phyloP scores from a whole-genome alignment of 129 eudicot genomes.

The Apium graveolens region DNA sequence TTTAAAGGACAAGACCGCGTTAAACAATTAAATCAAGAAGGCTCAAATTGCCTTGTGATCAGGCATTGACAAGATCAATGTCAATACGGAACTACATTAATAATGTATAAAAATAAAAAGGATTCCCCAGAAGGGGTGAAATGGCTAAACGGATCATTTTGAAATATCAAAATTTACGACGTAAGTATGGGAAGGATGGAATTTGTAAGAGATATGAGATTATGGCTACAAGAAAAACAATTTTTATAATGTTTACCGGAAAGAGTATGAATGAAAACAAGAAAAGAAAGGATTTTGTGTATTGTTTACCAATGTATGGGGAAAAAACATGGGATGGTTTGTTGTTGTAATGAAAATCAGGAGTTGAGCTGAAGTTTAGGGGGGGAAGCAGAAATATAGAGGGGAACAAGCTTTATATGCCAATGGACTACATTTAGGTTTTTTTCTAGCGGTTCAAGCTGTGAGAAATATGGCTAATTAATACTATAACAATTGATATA shows the following conservation, averaged over 20 bases:
- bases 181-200: neutral
- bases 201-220: neutral
- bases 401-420: neutral
- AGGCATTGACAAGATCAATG: neutral
- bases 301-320: neutral
- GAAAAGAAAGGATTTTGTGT: neutral
- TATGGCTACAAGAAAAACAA: neutral
- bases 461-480: neutral
- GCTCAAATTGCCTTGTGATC: neutral
- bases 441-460: neutral
- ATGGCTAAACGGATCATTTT: neutral
- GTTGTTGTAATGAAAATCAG: conserved; percentile 16
- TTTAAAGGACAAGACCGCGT: neutral
- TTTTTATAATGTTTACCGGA: neutral
- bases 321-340: neutral
- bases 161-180: neutral
- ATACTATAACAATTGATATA: too few species aligned
- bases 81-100: neutral
- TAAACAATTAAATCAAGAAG: neutral
- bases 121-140: neutral
- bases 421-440: conserved; percentile 11
- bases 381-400: conserved; percentile 4
- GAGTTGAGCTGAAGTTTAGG: conserved; percentile 14
- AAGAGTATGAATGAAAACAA: neutral
- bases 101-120: neutral